Base-by-base conservation (phyloP, 108 stramenopile species). In the Cyclotella baltica region DNA sequence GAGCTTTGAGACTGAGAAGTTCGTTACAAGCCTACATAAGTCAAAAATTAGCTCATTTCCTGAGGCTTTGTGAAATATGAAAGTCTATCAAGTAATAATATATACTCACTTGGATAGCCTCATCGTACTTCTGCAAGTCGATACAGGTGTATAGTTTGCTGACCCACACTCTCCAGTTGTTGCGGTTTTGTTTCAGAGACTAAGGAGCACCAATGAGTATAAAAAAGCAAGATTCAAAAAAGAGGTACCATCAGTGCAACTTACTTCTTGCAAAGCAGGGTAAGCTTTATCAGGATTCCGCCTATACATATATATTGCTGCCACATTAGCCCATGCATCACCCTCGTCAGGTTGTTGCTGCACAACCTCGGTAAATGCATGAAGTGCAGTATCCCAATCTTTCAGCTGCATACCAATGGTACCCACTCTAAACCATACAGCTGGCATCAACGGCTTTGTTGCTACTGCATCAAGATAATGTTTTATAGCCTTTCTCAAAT, bases 261-360 rank as follows among this genome's bases (percentile, higher is more conserved):
- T 6, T 36, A 84, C 86, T 82, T 96, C 92, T 15, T 78, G 28
- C 37, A 96, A 73, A 11, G 94, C 94, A 16, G 94, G 92, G 74
- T 93, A 96, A 22, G 94, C 94, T 80, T 88, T 84, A 16, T 59
- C 78, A 25, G 95, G 89, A 46, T 86, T 65, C 70, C 83, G 87
- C 63, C 88, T 85, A 56, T 86, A 88, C 83, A 97, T 87, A 67
- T 96, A 93, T 38, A 96, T 79, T 10, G 95, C 96, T 40, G 96
- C 96, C 1, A 98, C 83, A 84, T 98, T 98, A 16, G 94, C 96
- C 96, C 96, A 98, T 9, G 94, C 97, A 76, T 96, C 96, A 13
- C 89, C 95, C 65, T 93, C 91, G 53, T 97, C 98, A 38, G 96
- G 96, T 58, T 94, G 93, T 80, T 97, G 98, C 62, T 93, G 93